Evolutionary conservation across 2,329 filamentous ascomycete genomes (phyloP).

Genomic region (Dothideomycetidae sp.): DNA sequence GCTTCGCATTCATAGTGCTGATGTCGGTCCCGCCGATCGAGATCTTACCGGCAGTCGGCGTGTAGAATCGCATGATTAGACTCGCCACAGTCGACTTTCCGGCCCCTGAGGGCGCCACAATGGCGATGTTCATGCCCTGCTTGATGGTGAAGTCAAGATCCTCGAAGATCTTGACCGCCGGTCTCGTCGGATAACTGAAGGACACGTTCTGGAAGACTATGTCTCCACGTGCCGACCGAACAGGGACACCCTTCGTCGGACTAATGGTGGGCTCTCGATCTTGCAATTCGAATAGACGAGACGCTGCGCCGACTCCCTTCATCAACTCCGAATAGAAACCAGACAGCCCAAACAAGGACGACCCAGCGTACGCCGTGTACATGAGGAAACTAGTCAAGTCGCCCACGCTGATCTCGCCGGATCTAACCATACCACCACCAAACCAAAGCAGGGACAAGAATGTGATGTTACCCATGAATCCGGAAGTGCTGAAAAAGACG

Average conservation of each 20-base stretch:
- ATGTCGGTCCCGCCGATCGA: conserved; percentile 76
- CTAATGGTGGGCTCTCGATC: conserved; percentile 76
- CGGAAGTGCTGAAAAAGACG: conserved; percentile 75
- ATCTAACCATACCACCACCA: conserved; percentile 78
- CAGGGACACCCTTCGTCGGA: conserved; percentile 67
- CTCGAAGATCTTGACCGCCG: conserved; percentile 82
- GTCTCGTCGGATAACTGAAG: conserved; percentile 88
- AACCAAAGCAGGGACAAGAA: conserved; percentile 82
- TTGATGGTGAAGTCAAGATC: conserved; percentile 82
- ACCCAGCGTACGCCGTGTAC: conserved; percentile 82
- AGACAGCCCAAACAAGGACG: conserved; percentile 83
- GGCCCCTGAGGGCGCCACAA: conserved; percentile 89
- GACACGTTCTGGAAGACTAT: conserved; percentile 77
- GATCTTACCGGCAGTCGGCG: conserved; percentile 61
- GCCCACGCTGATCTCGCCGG: conserved; percentile 73
- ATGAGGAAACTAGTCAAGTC: conserved; percentile 95
- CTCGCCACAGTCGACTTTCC: conserved; percentile 93
- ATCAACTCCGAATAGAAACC: conserved; percentile 97
- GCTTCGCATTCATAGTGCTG: conserved; percentile 79
- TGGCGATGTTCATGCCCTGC: conserved; percentile 84
- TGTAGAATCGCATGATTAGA: conserved; percentile 84
- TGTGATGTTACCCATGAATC: conserved; percentile 91
- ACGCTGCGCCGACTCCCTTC: conserved; percentile 97
- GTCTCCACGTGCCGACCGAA: conserved; percentile 70
- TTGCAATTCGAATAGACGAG: conserved; percentile 85